These are phyloP conservation scores for Cladosporium cucumerinum DNA, from an alignment of 2,329 filamentous ascomycete species.

Conservation along the genomic window DNA sequence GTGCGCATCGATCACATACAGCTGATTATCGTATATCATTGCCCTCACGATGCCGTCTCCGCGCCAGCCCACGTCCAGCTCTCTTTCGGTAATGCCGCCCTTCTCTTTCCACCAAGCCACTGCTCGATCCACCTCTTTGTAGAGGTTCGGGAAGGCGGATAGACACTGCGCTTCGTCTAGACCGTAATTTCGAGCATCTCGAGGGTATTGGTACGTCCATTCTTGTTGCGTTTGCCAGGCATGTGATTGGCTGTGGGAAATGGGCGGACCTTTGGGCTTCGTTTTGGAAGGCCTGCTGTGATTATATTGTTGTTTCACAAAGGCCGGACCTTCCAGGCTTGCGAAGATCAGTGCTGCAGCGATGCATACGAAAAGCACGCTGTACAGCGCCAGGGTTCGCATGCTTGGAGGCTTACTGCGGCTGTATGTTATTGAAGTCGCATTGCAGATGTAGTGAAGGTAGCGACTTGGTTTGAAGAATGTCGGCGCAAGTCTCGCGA, in stretches of 20 bases:
- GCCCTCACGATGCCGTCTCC: constrained; percentile 34
- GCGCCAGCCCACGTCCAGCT: constrained; percentile 32
- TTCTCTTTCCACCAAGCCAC: constrained; percentile 26
- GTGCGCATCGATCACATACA: constrained; percentile 37
- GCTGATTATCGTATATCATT: constrained; percentile 38
- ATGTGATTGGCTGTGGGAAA: constrained; percentile 16
- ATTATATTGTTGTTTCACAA: constrained; percentile 14
- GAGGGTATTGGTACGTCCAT: constrained; percentile 25
- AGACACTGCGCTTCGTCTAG: constrained; percentile 31
- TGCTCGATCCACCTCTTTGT: constrained; percentile 32
- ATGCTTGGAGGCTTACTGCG: constrained; percentile 5
- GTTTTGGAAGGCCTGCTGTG: not conserved
- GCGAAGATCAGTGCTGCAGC: constrained; percentile 16
- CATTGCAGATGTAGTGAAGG: not conserved
- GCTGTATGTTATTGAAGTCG: not conserved
- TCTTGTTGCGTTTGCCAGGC: constrained; percentile 2
- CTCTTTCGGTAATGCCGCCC: constrained; percentile 28
- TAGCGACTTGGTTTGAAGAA: not conserved
- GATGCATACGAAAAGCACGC: constrained; percentile 15
- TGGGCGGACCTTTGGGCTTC: constrained; percentile 12
- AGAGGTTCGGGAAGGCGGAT: constrained; percentile 33
- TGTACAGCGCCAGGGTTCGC: constrained; percentile 21
- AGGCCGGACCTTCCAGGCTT: constrained; percentile 8
- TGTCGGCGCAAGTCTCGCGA: not conserved
- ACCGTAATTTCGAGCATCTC: constrained; percentile 30